Conservation (phyloP, 2,329 filamentous ascomycete species). For the Helminthosporium solani region DNA sequence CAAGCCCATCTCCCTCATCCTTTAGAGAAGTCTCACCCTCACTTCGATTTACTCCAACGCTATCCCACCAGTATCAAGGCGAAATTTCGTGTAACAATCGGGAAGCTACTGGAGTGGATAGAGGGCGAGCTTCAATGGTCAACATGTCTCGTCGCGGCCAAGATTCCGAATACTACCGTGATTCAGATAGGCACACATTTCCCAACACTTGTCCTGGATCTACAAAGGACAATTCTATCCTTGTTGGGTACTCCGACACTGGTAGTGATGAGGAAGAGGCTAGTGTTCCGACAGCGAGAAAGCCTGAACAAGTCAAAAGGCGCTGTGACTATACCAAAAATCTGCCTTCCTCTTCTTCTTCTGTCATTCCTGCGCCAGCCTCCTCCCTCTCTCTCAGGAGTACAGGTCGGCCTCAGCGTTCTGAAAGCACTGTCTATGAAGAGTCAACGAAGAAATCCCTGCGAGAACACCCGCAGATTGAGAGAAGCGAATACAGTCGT, state of each 20-base stretch:
- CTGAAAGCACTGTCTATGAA: conserved; percentile 3
- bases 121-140: not conserved
- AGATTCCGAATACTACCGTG: not conserved
- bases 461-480: not conserved
- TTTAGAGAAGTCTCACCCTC: no score
- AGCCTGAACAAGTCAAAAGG: not conserved
- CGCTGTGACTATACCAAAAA: not conserved
- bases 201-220: not conserved
- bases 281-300: not conserved
- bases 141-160: not conserved
- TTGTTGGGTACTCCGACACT: not conserved
- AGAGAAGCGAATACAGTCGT: not conserved
- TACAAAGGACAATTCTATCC: not conserved
- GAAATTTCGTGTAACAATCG: no score
- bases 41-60: no score
- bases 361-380: not conserved
- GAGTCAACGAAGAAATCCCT: not conserved
- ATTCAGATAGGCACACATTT: not conserved
- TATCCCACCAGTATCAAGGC: no score
- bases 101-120: not conserved
- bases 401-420: not conserved
- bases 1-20: no score
- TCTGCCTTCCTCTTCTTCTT: not conserved
- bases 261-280: not conserved
- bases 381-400: not conserved